Base-by-base conservation (phyloP, 2,329 filamentous ascomycete genomes). In the Hypomyces rosellus region DNA sequence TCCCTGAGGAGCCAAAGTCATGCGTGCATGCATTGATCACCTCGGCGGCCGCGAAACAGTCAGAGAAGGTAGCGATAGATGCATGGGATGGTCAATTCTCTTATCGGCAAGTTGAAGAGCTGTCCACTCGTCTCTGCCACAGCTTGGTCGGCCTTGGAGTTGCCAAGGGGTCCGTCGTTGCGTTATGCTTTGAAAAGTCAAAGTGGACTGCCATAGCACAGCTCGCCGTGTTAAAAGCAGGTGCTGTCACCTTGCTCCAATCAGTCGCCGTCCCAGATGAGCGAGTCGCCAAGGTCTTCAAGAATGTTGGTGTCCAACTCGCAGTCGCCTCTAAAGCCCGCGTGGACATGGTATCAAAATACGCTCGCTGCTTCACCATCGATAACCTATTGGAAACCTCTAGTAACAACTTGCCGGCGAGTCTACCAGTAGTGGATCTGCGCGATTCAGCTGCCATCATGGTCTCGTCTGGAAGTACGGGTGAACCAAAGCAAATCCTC, bases 401-500 rank as follows among this genome's bases (percentile, higher is more conserved):
- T 18, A 5, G 5, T 30, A 18, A 15, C 22, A 12, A 36, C n/a
- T 15, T 12, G 15, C 4, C 3, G 12, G 36, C 34, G 12, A 4
- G 11, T 6, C 20, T 49, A 25, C 48, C 41, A 15, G 14, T 20
- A 7, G 13, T 49, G 20, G n/a, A 45, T 7, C 37, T 45, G 40
- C 18, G 34, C 33, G 48, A 49, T 45, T 40, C 48, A 15, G 48
- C 48, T 39, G 39, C 48, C 11, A 49, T 45, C 25, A 15, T 49
- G 7, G 48, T 49, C 15, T 49, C 48, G 30, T 49, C 48, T 20
- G 48, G 48, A 13, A 49, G 40, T 22, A 49, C 48, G n/a, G 48
- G 48, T 14, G 48, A 49, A 25, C 48, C 48, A 45, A 49, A 49
- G 30, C 48, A 49, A 16, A 49, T 49, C 16, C 40, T 45, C 15